A percentile compares a stretch with the other conserved stretches of the same genome.
phyloP scores from a whole-genome alignment of 2,329 filamentous ascomycete species.

The Bipolaris zeicola region DNA sequence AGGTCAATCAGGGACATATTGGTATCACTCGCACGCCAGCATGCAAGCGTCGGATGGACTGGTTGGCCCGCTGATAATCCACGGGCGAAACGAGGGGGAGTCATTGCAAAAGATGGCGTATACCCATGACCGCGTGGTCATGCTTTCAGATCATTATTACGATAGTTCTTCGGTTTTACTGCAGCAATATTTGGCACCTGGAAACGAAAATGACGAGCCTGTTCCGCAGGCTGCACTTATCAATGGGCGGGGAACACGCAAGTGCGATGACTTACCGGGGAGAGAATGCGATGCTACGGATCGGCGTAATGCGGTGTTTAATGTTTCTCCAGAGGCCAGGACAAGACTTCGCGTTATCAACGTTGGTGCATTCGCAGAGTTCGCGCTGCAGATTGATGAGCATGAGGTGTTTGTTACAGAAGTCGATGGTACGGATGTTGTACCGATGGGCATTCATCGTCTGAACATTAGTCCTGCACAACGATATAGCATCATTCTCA shows the following conservation, averaged over 20 bases:
- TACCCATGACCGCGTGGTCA: conserved; percentile 63
- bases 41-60: conserved; percentile 52
- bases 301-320: conserved; percentile 36
- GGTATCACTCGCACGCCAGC: conserved; percentile 47
- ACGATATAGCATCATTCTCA: conserved; percentile 69
- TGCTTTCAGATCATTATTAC: conserved; percentile 73
- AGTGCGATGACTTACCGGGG: conserved; percentile 47
- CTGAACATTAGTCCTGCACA: conserved; percentile 71
- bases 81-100: conserved; percentile 50
- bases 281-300: conserved; percentile 46
- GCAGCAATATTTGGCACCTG: conserved; percentile 59
- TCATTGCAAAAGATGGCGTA: conserved; percentile 49
- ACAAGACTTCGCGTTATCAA: conserved; percentile 75
- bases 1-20: conserved; percentile 42
- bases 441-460: conserved; percentile 50
- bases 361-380: conserved; percentile 49
- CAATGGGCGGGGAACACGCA: conserved; percentile 48
- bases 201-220: conserved; percentile 62
- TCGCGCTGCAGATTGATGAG: conserved; percentile 52
- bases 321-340: conserved; percentile 57
- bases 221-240: conserved; percentile 54
- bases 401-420: conserved; percentile 49
- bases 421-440: conserved; percentile 57
- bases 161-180: conserved; percentile 57
- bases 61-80: conserved; percentile 45